phyloP scores from a whole-genome alignment of 2,329 filamentous ascomycete genomes.

The Fusarium clavum region DNA sequence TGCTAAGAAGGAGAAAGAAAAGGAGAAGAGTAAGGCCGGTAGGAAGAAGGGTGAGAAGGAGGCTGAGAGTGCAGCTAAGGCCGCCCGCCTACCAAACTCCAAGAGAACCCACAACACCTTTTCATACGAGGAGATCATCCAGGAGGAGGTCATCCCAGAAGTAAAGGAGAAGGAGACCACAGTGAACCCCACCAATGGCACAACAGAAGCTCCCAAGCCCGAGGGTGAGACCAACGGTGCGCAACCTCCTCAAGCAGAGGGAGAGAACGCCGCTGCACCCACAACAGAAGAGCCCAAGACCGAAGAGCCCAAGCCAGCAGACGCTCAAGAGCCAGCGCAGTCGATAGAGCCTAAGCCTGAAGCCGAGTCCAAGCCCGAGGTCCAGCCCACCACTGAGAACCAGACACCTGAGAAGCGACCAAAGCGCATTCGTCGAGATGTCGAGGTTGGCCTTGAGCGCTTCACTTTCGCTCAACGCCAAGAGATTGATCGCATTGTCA shows the following conservation, averaged over 20 bases:
- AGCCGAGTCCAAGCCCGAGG: conserved; percentile 33
- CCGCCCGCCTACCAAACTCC: conserved; percentile 74
- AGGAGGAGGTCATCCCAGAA: conserved; percentile 61
- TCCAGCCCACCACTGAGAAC: conserved; percentile 40
- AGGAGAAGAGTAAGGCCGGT: conserved; percentile 69
- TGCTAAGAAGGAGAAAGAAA: conserved; percentile 85
- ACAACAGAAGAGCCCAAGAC: conserved; percentile 8
- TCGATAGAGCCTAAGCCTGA: conserved; percentile 39
- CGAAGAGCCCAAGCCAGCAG: conserved; percentile 46
- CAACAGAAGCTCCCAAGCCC: conserved; percentile 27
- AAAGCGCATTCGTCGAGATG: conserved; percentile 71
- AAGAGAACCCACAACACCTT: conserved; percentile 78
- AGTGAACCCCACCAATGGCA: conserved; percentile 29
- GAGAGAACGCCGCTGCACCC: conserved; percentile 7
- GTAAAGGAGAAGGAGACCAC: conserved; percentile 50
- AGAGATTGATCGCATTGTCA: conserved; percentile 85
- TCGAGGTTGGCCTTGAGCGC: conserved; percentile 82
- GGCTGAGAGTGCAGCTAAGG: conserved; percentile 65
- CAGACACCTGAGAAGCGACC: conserved; percentile 60
- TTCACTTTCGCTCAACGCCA: conserved; percentile 76
- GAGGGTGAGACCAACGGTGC: conserved; percentile 31
- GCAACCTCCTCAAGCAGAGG: conserved; percentile 20
- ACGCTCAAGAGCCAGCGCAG: conserved; percentile 38
- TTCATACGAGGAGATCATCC: conserved; percentile 75
- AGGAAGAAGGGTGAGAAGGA: conserved; percentile 66